Evolutionary conservation across 176 grass and related monocot genomes (phyloP), one percentile per base, ranked within the genome.

Genomic region (Triticum urartu): DNA sequence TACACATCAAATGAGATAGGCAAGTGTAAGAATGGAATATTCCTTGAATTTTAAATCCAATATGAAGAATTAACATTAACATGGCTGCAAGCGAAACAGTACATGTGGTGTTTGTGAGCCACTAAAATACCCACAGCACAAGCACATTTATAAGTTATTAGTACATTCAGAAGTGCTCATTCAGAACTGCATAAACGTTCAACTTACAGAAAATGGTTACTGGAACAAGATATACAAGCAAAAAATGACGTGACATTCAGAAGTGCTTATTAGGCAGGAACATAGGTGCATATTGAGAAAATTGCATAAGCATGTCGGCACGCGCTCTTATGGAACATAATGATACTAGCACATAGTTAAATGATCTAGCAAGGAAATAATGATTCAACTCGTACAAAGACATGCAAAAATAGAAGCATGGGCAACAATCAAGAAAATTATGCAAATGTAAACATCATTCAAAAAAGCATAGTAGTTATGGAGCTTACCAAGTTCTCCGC

Each of bases 401-500:
- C 30, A 14, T 75, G 63, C 30, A 72, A 64, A 61, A 86, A 38
- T 38, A 48, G 14, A 11, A 25, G 9, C 14, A 75, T 13, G 28
- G n/a, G 11, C 52, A 64, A 35, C 75, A 75, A 32, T 6, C 47
- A 3, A 88, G 6, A 65, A 84, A 81, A 39, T 65, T 67, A 17
- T 50, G 7, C n/a, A 33, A 64, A 66, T 45, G 34, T 66, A 81
- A 43, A 50, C 11, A 83, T 65, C 22, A 59, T 78, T 34, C 33
- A 68, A 13, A 87, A 21, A 79, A 36, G 10, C 67, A 68, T 45
- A 66, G 2, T 62, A 36, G 21, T 61, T 34, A 36, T 9, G 13
- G 81, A 74, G 11, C 66, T 82, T 92, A 98, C 97, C 77, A 99
- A 89, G 81, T 99, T 99, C 80, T 99, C 97, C 40, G 97, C 97